These are phyloP conservation scores for Penstemon newberryi DNA, from an alignment of 257 asterid genomes.

Conservation along the genomic window DNA sequence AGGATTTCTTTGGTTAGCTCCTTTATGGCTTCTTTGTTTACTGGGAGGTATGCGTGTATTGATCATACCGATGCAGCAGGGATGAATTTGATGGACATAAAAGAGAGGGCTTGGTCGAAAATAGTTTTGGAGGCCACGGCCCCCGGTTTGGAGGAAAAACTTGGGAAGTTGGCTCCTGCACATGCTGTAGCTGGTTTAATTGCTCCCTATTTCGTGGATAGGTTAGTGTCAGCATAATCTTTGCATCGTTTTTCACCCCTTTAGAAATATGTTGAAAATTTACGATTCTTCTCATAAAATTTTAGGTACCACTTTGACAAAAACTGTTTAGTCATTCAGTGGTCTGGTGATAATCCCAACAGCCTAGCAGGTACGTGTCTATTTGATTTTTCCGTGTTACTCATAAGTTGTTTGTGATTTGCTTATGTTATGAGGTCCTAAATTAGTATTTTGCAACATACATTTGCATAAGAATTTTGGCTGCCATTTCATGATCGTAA, in stretches of 20 bases:
- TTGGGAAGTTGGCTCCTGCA: constrained; percentile 83
- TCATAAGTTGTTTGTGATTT: not conserved
- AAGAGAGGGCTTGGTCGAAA: constrained; percentile 78
- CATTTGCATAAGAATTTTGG: not conserved
- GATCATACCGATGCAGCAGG: constrained; percentile 99
- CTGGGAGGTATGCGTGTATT: constrained; percentile 74
- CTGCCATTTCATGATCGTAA: not conserved
- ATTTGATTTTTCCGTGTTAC: not conserved
- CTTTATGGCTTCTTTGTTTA: constrained; percentile 88
- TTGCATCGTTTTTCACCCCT: not conserved
- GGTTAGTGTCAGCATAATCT: constrained; percentile 40
- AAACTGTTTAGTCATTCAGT: constrained; percentile 69
- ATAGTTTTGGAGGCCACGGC: constrained; percentile 74
- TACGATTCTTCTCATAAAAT: constrained; percentile 25
- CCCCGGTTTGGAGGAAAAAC: constrained; percentile 77
- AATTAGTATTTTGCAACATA: not conserved
- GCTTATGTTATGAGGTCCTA: not conserved
- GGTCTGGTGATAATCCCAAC: constrained; percentile 99
- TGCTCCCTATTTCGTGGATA: constrained; percentile 68
- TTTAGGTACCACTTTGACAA: constrained; percentile 79
- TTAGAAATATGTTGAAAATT: constrained; percentile 3
- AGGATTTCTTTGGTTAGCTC: constrained; percentile 91
- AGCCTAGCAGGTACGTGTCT: constrained; percentile 78
- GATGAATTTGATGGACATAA: constrained; percentile 94
- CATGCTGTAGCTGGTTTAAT: constrained; percentile 75